phyloP scores from a whole-genome alignment of 2,329 filamentous ascomycete genomes.

The Orbilia javanica region DNA sequence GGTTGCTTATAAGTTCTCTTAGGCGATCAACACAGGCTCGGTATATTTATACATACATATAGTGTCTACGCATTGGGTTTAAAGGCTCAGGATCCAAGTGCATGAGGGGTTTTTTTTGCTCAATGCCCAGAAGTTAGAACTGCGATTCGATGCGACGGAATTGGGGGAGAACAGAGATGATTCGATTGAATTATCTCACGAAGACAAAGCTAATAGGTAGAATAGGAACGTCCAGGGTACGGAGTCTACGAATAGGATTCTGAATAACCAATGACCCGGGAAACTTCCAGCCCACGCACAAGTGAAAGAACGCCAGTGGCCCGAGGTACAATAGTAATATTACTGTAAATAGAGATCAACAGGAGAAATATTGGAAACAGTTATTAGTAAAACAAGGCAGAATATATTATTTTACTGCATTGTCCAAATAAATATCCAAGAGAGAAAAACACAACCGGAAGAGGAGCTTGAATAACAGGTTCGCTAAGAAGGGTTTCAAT shows the following conservation, averaged over 20 bases:
- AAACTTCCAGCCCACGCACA: constrained; percentile 39
- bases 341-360: neutral
- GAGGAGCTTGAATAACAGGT: constrained; percentile 10
- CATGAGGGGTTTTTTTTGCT: constrained; percentile 2
- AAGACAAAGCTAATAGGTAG: neutral
- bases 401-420: neutral
- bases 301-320: constrained; percentile 6
- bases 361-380: constrained; percentile 15
- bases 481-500: constrained; percentile 41
- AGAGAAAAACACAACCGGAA: neutral
- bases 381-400: constrained; percentile 1
- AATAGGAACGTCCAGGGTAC: no score
- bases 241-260: constrained; percentile 9
- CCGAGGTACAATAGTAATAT: constrained; percentile 47
- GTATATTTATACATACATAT: no score
- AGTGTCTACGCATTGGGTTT: constrained; percentile 3
- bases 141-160: neutral
- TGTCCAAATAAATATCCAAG: neutral
- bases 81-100: neutral
- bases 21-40: constrained; percentile 19
- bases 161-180: neutral
- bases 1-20: constrained; percentile 32
- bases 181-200: constrained; percentile 17
- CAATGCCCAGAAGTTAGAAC: neutral
- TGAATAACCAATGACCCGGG: constrained; percentile 15